phyloP scores from a whole-genome alignment of 768 basidiomycete species.

The Agrocybe pediades region DNA sequence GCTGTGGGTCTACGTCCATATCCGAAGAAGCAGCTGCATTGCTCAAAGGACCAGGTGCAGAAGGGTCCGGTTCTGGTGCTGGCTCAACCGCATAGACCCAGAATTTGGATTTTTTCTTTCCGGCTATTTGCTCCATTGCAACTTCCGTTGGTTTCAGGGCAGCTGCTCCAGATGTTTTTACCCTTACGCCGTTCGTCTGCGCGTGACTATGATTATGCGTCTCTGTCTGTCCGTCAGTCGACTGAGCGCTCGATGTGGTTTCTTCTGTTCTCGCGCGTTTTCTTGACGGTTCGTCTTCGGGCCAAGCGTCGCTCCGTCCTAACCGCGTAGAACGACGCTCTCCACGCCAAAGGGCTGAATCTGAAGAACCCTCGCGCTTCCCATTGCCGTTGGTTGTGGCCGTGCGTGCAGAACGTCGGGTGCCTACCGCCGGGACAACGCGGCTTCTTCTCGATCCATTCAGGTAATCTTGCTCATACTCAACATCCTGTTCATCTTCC shows the following conservation, averaged over 20 bases:
- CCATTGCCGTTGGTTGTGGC: conserved; percentile 50
- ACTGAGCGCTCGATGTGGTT: conserved; percentile 60
- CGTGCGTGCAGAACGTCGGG: conserved; percentile 59
- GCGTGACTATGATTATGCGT: conserved; percentile 30
- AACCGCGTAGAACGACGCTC: conserved; percentile 74
- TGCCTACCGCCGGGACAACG: conserved; percentile 30
- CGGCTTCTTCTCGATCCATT: conserved; percentile 47
- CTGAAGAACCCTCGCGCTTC: conserved; percentile 53
- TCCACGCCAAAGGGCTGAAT: conserved; percentile 68
- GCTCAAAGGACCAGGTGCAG: conserved; percentile 17
- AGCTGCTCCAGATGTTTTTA: conserved; percentile 61
- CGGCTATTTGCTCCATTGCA: conserved; percentile 73
- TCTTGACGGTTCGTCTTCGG: conserved; percentile 49
- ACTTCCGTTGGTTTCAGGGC: conserved; percentile 72
- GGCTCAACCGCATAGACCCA: conserved; percentile 91
- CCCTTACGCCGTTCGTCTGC: conserved; percentile 39
- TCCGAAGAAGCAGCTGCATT: conserved; percentile 9
- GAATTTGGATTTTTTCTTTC: conserved; percentile 85
- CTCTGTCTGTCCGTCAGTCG: conserved; percentile 39
- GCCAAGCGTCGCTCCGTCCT: conserved; percentile 54
- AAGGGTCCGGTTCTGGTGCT: conserved; percentile 33
- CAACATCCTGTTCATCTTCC: conserved; percentile 69
- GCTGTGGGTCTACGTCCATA: conserved; percentile 4
- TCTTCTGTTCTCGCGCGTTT: conserved; percentile 84
- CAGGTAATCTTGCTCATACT: conserved; percentile 55